Percentiles rank a stretch among this genome's conserved stretches.
These are phyloP conservation scores for Pulicaria dysenterica DNA, from an alignment of 129 eudicot genomes.

Conservation along the genomic window DNA sequence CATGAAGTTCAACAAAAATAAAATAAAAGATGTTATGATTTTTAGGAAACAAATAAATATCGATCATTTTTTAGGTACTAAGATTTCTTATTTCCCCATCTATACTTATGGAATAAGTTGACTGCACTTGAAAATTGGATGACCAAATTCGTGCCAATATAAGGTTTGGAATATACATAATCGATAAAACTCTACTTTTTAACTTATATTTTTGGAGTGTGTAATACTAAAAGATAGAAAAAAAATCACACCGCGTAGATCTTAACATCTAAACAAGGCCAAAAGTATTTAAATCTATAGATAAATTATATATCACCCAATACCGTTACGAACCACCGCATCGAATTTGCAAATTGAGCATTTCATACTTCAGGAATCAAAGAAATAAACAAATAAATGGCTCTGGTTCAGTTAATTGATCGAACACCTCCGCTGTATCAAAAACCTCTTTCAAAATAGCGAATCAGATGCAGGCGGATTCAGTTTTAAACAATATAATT, in stretches of 20 bases:
- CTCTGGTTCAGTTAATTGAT: background rate
- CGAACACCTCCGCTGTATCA: background rate
- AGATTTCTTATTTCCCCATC: background rate
- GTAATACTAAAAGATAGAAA: background rate
- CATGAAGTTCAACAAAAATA: constrained; percentile 3
- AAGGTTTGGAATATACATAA: background rate
- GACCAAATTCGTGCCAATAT: constrained; percentile 1
- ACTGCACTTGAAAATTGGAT: no score
- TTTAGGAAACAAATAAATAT: background rate
- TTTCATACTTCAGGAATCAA: background rate
- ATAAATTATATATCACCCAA: background rate
- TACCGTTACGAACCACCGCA: background rate
- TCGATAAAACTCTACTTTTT: background rate
- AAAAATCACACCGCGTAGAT: background rate
- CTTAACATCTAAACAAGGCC: constrained; percentile 3
- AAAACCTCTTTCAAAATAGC: background rate
- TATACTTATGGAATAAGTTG: background rate
- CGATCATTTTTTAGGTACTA: background rate
- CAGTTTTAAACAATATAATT: background rate
- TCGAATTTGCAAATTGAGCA: background rate
- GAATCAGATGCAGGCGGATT: background rate
- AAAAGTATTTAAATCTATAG: background rate
- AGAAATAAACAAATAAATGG: background rate
- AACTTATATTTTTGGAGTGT: background rate
- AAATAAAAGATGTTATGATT: constrained; percentile 12